A percentile compares a stretch with the other conserved stretches of the same genome.
Conservation (phyloP, 1,139 yeast species). For the Scheffersomyces insectosa region DNA sequence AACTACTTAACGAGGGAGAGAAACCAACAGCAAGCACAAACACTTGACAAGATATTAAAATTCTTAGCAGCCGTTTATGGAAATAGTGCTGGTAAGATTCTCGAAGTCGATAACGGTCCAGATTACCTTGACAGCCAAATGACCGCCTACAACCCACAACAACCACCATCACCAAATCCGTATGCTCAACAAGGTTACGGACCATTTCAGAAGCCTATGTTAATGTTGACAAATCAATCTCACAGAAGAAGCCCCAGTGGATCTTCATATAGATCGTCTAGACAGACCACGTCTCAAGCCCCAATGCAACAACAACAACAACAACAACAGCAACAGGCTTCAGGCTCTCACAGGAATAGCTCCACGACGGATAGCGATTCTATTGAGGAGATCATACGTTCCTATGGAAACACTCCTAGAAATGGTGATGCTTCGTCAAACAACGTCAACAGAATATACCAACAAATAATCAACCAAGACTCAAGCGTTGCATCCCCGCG, state of each 20-base stretch:
- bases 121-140: constrained; percentile 15
- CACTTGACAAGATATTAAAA: constrained; percentile 82
- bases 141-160: constrained; percentile 18
- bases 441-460: constrained; percentile 31
- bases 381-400: constrained; percentile 40
- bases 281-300: neutral
- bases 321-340: no score
- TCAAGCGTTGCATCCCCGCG: constrained; percentile 29
- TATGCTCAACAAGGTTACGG: constrained; percentile 12
- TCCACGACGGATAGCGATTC: constrained; percentile 23
- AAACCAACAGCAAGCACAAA: constrained; percentile 81
- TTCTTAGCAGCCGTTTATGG: constrained; percentile 87
- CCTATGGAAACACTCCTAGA: constrained; percentile 26
- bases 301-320: no score
- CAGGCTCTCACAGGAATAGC: constrained; percentile 3
- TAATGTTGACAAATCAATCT: constrained; percentile 47
- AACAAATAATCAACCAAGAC: constrained; percentile 32
- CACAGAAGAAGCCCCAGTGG: constrained; percentile 20
- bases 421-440: constrained; percentile 10
- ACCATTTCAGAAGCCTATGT: constrained; percentile 35
- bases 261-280: neutral
- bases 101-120: constrained; percentile 31
- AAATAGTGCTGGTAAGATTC: constrained; percentile 52
- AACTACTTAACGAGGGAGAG: constrained; percentile 80
- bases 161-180: constrained; percentile 5